Percentiles rank a stretch among this genome's conserved stretches.
These are phyloP conservation scores for Pinus albicaulis DNA, from an alignment of 75 land plant species.

Conservation along the genomic window DNA sequence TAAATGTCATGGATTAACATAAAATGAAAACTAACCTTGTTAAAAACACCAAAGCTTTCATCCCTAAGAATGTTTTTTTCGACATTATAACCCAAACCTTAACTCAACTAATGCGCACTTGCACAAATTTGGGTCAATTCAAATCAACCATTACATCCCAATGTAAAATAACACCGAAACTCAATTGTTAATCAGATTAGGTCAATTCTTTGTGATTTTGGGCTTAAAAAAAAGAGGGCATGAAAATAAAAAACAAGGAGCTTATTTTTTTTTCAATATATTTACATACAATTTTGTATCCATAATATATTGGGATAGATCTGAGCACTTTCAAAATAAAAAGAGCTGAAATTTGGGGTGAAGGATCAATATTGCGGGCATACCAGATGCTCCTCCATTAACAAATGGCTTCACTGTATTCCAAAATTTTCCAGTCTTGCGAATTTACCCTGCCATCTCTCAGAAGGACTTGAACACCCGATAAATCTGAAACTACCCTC, in stretches of 20 bases:
- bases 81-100: conserved; percentile 67
- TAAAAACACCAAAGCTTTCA: conserved; percentile 76
- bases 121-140: neutral
- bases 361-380: neutral
- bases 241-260: neutral
- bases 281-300: neutral
- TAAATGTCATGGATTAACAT: too few species aligned
- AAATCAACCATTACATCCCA: neutral
- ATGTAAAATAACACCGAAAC: neutral
- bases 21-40: conserved; percentile 55
- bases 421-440: conserved; percentile 52
- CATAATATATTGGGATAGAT: neutral
- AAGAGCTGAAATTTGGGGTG: neutral
- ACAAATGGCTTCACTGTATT: conserved; percentile 76
- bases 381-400: conserved; percentile 84
- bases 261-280: too few species aligned
- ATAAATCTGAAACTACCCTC: neutral
- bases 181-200: neutral
- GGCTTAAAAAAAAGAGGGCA: neutral
- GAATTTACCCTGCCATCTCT: conserved; percentile 46
- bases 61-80: conserved; percentile 63
- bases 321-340: too few species aligned
- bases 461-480: neutral
- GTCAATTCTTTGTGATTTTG: neutral
- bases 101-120: conserved; percentile 88